These are phyloP conservation scores for Pilaira anomala DNA, from an alignment of 192 early-diverging fungal species.

Conservation along the genomic window DNA sequence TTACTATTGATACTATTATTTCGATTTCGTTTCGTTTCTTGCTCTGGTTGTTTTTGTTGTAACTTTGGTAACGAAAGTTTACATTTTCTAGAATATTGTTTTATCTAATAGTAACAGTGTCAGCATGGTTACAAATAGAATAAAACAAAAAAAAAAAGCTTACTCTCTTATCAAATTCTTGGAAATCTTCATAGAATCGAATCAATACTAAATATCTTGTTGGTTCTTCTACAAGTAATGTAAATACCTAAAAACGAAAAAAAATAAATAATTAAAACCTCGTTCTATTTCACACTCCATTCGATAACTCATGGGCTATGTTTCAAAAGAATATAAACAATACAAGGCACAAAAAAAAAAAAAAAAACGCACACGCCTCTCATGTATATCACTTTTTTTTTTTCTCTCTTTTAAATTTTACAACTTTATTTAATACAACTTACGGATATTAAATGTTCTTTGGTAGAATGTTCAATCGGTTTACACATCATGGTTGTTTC, in stretches of 20 bases:
- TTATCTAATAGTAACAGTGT: no score
- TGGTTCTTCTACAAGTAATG: constrained; percentile 36
- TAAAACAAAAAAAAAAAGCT: background rate
- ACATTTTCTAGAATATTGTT: constrained; percentile 17
- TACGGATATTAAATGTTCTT: constrained; percentile 17
- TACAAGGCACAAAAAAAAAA: background rate
- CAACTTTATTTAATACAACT: background rate
- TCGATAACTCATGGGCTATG: background rate
- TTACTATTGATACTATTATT: background rate
- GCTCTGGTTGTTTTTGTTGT: background rate
- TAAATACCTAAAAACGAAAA: constrained; percentile 33
- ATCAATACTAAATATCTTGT: constrained; percentile 26
- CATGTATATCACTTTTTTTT: constrained; percentile 7
- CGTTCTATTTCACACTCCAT: background rate
- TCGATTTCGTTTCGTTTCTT: background rate
- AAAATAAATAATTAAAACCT: no score
- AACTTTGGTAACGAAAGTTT: constrained; percentile 24
- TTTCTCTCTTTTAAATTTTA: background rate
- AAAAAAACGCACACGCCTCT: no score
- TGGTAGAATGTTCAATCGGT: background rate
- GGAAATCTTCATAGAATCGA: constrained; percentile 39
- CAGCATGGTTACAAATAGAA: no score
- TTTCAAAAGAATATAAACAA: constrained; percentile 1
- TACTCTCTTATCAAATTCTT: constrained; percentile 39
- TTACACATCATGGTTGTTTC: constrained; percentile 12